These are phyloP conservation scores for Coleophoma crateriformis DNA, from an alignment of 2,329 filamentous ascomycete genomes.

Conservation along the genomic window DNA sequence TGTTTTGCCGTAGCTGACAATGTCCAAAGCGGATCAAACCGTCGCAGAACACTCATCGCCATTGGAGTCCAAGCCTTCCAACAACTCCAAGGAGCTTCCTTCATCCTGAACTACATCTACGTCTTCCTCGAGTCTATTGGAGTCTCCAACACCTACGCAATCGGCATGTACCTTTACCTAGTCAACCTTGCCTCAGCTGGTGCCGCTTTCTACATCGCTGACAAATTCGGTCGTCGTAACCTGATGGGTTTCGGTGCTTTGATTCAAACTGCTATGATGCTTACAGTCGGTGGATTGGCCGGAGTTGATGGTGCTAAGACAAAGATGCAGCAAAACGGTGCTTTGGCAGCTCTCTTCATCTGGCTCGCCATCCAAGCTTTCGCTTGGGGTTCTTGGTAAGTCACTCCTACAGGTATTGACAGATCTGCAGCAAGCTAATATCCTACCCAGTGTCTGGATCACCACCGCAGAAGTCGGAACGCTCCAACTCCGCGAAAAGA, in stretches of 20 bases:
- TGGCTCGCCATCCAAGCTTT: conserved; percentile 11
- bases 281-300: conserved; percentile 4
- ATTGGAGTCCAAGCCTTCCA: conserved; percentile 10
- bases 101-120: conserved; percentile 12
- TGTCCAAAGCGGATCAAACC: conserved; percentile 1
- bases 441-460: conserved; percentile 10
- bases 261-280: conserved; percentile 6
- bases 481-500: conserved; percentile 9
- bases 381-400: conserved; percentile 10
- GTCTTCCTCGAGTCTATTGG: conserved; percentile 2
- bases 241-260: not conserved
- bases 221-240: not conserved
- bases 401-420: not conserved
- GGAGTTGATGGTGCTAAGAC: conserved; percentile 3
- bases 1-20: too few species aligned
- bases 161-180: conserved; percentile 10
- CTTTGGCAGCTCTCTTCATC: conserved; percentile 9
- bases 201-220: not conserved
- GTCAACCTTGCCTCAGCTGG: conserved; percentile 7
- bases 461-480: conserved; percentile 14
- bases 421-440: conserved; percentile 5
- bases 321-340: conserved; percentile 4
- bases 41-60: conserved; percentile 4
- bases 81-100: conserved; percentile 14
- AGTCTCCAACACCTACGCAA: conserved; percentile 9